phyloP scores from a whole-genome alignment of 73 alveolate genomes.

The Paramecium octaurelia region DNA sequence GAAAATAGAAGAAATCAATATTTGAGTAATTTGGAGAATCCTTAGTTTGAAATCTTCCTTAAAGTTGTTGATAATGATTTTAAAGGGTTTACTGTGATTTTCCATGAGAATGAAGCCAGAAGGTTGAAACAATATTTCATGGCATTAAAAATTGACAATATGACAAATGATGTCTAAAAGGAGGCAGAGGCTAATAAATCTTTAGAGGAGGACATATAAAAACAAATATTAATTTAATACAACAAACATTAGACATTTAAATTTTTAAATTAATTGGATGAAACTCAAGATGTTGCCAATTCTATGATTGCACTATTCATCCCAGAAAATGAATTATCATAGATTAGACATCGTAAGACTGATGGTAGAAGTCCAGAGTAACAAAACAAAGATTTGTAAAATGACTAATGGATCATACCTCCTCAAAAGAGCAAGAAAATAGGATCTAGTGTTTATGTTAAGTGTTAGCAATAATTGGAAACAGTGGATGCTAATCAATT shows the following conservation, averaged over 20 bases:
- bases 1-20: constrained; percentile 46
- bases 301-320: constrained; percentile 46
- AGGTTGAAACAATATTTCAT: constrained; percentile 16
- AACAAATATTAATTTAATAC: not conserved
- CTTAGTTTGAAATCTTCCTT: constrained; percentile 31
- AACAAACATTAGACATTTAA: constrained; percentile 36
- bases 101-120: constrained; percentile 37
- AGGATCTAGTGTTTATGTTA: constrained; percentile 2
- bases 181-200: constrained; percentile 48
- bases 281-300: constrained; percentile 44
- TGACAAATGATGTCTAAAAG: constrained; percentile 16
- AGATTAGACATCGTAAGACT: not conserved
- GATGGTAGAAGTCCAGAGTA: not conserved
- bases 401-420: not conserved
- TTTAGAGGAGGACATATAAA: constrained; percentile 41
- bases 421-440: not conserved
- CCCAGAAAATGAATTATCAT: constrained; percentile 35
- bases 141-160: constrained; percentile 29
- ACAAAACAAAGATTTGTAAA: not conserved
- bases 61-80: constrained; percentile 48
- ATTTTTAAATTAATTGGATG: constrained; percentile 15
- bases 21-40: constrained; percentile 39
- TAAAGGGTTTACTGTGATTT: constrained; percentile 37
- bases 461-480: not conserved
- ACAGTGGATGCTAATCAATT: not conserved